Evolutionary conservation across 768 basidiomycete genomes (phyloP), one percentile per base, ranked within the genome.

Genomic region (Termitomyces sp.): DNA sequence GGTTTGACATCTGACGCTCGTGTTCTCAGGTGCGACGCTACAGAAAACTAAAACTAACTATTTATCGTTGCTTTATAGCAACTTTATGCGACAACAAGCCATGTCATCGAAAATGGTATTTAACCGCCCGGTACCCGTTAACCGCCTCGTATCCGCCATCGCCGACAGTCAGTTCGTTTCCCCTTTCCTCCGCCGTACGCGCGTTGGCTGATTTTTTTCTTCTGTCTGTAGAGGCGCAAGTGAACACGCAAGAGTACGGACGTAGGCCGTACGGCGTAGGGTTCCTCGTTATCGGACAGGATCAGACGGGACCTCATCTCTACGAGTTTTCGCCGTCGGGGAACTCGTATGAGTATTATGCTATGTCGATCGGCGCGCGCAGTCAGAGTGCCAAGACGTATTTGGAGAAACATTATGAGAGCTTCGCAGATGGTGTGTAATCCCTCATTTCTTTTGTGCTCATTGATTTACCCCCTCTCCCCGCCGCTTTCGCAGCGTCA

Each of bases 341-440:
- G 20, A 95, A 92, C 68, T 92, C 93, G 22, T 98, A 96, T 69
- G 96, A 98, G 71, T 99, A 98, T 74, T 93, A 86, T 69, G 97
- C 97, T 48, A 95, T 98, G 84, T 96, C 94, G 41, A 99, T 99
- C 72, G 97, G 97, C 52, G 96, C 96, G 14, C 85, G 97, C 51
- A 94, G 91, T 73, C 97, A 99, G 74, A 96, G 93, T 64, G 96
- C 97, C 50, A 98, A 98, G 75, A 99, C 97, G 13, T 99, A 98
- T 71, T 79, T 99, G 37, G 97, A 99, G 78, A 92, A 90, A 71
- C 86, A 98, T 68, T 97, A 86, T 66, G 88, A 92, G 70, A 83
- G 79, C 65, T 99, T 98, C 68, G 79, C 80, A 5, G 86, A 93
- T 69, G 87, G 94, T 97, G 62, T 63, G 91, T 31, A n/a, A n/a